phyloP scores from a whole-genome alignment of 768 basidiomycete species.

The Chalciporus chontae region DNA sequence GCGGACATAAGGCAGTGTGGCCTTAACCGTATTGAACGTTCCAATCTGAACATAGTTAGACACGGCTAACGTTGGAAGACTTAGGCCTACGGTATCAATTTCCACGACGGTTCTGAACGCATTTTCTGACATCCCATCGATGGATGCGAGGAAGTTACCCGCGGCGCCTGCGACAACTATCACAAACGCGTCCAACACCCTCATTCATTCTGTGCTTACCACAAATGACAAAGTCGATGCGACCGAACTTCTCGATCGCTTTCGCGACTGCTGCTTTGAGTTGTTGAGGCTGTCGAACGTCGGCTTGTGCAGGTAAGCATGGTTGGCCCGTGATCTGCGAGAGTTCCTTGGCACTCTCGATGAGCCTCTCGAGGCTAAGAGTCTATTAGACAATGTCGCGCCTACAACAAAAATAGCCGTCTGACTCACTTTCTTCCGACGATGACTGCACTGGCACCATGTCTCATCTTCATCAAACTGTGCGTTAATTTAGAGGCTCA shows the following conservation, averaged over 20 bases:
- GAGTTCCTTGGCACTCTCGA: slow-evolving; percentile 66
- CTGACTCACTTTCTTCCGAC: slow-evolving; percentile 77
- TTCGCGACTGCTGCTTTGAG: slow-evolving; percentile 72
- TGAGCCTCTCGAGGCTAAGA: slow-evolving; percentile 66
- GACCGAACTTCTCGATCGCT: slow-evolving; percentile 73
- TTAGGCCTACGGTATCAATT: slow-evolving; percentile 75
- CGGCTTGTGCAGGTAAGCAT: slow-evolving; percentile 74
- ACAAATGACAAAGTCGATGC: slow-evolving; percentile 93
- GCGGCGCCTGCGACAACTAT: slow-evolving; percentile 66
- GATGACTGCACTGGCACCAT: slow-evolving; percentile 79
- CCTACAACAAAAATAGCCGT: neutral
- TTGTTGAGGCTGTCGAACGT: slow-evolving; percentile 76
- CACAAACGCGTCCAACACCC: neutral
- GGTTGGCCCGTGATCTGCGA: slow-evolving; percentile 61
- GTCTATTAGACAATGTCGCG: slow-evolving; percentile 1
- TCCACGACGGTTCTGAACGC: slow-evolving; percentile 91
- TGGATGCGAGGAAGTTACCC: slow-evolving; percentile 92
- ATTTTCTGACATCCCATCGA: slow-evolving; percentile 79
- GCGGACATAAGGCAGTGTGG: slow-evolving; percentile 74
- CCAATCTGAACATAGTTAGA: slow-evolving; percentile 56
- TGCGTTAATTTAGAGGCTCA: slow-evolving; percentile 7
- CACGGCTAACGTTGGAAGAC: neutral
- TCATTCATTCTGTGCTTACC: slow-evolving; percentile 43
- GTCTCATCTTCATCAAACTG: slow-evolving; percentile 60
- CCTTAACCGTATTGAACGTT: slow-evolving; percentile 93